Percentiles rank a stretch among this genome's conserved stretches.
Evolutionary conservation across 345 rosid genomes (phyloP).

Genomic region (Nasturtium officinale): DNA sequence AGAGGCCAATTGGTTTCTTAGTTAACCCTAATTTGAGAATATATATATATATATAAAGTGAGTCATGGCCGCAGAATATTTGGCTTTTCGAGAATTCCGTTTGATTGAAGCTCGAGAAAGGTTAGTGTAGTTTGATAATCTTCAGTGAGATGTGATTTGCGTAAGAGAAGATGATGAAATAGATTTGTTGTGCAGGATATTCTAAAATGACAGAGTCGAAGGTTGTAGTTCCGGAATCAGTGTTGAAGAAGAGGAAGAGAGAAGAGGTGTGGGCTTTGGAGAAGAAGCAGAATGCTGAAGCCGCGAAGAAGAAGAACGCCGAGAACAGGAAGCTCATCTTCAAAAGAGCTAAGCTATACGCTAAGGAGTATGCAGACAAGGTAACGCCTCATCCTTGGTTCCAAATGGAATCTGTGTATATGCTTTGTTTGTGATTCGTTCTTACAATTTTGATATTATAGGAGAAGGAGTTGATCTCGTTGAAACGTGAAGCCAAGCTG

Average conservation of each 20-base stretch:
- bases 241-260: slow-evolving; percentile 83
- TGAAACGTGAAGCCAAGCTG: slow-evolving; percentile 86
- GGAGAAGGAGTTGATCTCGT: slow-evolving; percentile 64
- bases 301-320: slow-evolving; percentile 55
- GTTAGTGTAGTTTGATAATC: not conserved
- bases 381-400: slow-evolving; percentile 38
- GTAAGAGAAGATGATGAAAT: not conserved
- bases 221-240: slow-evolving; percentile 71
- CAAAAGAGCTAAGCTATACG: slow-evolving; percentile 60
- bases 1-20: not conserved
- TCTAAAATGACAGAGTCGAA: slow-evolving; percentile 38
- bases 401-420: not conserved
- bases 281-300: slow-evolving; percentile 51
- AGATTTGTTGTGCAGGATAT: slow-evolving; percentile 24
- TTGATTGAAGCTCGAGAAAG: slow-evolving; percentile 21
- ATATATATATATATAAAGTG: not conserved
- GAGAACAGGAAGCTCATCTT: slow-evolving; percentile 63
- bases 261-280: slow-evolving; percentile 63
- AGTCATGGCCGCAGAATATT: not conserved
- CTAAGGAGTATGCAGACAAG: slow-evolving; percentile 61
- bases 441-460: not conserved
- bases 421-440: not conserved
- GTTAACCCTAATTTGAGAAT: slow-evolving; percentile 34
- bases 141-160: not conserved
- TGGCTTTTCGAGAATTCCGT: slow-evolving; percentile 28